Conservation (phyloP, 257 asterid species). For the Henckelia pumila region DNA sequence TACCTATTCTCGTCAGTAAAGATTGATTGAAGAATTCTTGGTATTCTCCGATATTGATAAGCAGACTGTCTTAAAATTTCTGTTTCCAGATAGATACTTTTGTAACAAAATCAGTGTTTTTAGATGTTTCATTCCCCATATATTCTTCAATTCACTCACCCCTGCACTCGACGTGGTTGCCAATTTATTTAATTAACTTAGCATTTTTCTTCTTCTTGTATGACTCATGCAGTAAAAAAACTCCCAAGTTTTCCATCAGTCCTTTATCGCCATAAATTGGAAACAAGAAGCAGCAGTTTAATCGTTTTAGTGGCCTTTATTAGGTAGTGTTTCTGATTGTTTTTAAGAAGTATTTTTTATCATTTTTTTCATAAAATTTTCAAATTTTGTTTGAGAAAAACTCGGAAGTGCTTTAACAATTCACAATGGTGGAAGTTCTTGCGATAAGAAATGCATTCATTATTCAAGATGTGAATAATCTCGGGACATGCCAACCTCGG, state of each 20-base stretch:
- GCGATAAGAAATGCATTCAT: no score
- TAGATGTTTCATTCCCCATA: not conserved
- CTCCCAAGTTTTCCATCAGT: not conserved
- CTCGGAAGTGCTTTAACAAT: no score
- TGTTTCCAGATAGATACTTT: no score
- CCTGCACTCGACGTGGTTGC: not conserved
- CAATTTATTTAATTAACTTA: no score
- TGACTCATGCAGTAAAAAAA: not conserved
- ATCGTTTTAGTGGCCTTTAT: not conserved
- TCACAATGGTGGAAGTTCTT: no score
- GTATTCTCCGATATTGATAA: not conserved
- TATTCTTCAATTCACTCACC: not conserved
- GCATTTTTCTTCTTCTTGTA: not conserved
- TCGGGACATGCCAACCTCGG: no score
- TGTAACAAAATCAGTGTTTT: not conserved
- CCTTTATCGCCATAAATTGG: no score
- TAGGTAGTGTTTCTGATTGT: no score
- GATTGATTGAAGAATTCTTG: conserved; percentile 54
- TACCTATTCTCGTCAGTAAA: conserved; percentile 86
- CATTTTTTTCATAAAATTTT: no score
- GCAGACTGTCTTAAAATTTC: not conserved
- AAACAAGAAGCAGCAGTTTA: not conserved
- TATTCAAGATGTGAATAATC: no score
- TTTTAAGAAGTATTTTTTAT: no score
- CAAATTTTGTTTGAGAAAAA: no score